Evolutionary conservation across 78 protist species (phyloP).

Genomic region (Diacronema lutheri): DNA sequence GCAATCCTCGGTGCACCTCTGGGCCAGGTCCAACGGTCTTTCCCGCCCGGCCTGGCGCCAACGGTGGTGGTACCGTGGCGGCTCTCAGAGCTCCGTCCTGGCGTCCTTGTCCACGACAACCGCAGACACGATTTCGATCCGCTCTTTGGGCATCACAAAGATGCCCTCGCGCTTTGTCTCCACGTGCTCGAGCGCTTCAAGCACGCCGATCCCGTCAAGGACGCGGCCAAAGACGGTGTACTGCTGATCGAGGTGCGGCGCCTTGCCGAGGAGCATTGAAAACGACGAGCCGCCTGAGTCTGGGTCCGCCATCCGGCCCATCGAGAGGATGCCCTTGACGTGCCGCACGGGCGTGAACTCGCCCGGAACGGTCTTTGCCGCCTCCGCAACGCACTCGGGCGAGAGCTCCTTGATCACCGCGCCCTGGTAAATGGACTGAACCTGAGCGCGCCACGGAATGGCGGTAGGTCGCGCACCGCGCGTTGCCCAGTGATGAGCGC

Average conservation of each 20-base stretch:
- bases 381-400: background rate
- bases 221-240: conserved; percentile 28
- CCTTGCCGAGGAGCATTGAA: conserved; percentile 23
- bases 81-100: too few relatives aligned
- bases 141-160: conserved; percentile 19
- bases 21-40: too few relatives aligned
- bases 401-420: background rate
- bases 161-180: conserved; percentile 17
- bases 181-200: background rate
- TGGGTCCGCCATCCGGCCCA: conserved; percentile 21
- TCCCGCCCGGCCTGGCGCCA: too few relatives aligned
- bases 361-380: background rate
- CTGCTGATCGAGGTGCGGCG: conserved; percentile 6
- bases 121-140: background rate
- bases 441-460: too few relatives aligned
- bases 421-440: background rate
- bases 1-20: too few relatives aligned
- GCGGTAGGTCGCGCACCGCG: too few relatives aligned
- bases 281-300: background rate
- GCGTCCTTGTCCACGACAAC: background rate
- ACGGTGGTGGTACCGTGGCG: too few relatives aligned
- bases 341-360: conserved; percentile 7
- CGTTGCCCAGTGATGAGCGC: too few relatives aligned
- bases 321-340: conserved; percentile 20
- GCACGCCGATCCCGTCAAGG: background rate